Percentiles rank a stretch among this genome's conserved stretches.
These are phyloP conservation scores for Mycena floridula DNA, from an alignment of 768 basidiomycete genomes.

Conservation along the genomic window DNA sequence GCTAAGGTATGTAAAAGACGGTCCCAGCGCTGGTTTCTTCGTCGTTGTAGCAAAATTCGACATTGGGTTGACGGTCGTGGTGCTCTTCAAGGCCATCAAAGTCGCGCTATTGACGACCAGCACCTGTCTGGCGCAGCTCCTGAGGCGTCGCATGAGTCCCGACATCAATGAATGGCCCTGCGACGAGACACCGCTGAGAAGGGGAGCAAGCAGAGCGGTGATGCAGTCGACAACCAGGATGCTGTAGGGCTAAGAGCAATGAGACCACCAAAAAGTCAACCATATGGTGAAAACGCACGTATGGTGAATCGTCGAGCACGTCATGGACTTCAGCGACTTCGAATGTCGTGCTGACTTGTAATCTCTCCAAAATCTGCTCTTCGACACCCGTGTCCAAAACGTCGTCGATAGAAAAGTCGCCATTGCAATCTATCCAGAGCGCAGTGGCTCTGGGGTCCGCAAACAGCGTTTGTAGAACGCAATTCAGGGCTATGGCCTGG, in stretches of 20 bases:
- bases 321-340: constrained; percentile 49
- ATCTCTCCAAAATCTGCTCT: constrained; percentile 41
- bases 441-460: constrained; percentile 29
- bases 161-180: constrained; percentile 76
- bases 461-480: constrained; percentile 48
- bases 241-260: neutral
- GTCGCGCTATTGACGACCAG: constrained; percentile 63
- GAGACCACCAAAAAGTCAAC: neutral
- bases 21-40: constrained; percentile 68
- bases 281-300: constrained; percentile 8
- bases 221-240: constrained; percentile 64
- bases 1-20: constrained; percentile 66
- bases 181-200: constrained; percentile 58
- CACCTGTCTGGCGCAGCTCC: constrained; percentile 30
- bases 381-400: constrained; percentile 22
- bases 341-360: constrained; percentile 54
- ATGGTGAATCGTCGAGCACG: constrained; percentile 38
- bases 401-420: constrained; percentile 54
- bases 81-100: constrained; percentile 11
- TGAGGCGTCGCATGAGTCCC: constrained; percentile 62
- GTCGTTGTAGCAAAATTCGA: constrained; percentile 28
- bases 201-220: constrained; percentile 57
- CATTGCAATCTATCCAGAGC: constrained; percentile 70
- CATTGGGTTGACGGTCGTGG: constrained; percentile 24
- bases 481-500: constrained; percentile 58